Evolutionary conservation across 139 green algal genomes (phyloP), one percentile per base, ranked within the genome.

Genomic region (Micractinium conductrix): DNA sequence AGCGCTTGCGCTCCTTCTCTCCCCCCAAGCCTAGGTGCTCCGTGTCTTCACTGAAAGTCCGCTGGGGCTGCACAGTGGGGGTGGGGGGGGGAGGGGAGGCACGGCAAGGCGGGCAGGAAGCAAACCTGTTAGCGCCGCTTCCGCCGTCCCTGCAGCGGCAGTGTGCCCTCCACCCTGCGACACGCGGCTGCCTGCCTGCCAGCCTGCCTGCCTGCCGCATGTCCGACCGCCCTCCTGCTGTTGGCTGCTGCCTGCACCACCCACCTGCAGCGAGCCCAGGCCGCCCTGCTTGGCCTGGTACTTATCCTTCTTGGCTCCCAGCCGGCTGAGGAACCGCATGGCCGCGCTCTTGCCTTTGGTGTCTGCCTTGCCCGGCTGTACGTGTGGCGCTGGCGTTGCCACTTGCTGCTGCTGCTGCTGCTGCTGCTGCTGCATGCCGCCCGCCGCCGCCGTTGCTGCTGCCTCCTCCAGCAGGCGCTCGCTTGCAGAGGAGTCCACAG

Each of bases 241-340:
- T 3, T 17, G 55, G 21, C 55, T 4, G 17, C 58, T 1, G 5
- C 48, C 28, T 45, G 7, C 45, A 44, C 74, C 16, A 1, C 78
- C 14, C 62, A 84, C 79, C 70, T 89, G 75, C 37, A 81, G 78
- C 38, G 84, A n/a, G n/a, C n/a, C 50, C 37, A 79, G 7, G 16
- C 60, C 50, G 65, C 44, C 40, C 53, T 83, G 70, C 53, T 81
- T 88, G 35, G 62, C n/a, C 79, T 88, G 43, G 67, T 87, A 93
- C 72, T 87, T 86, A 0, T 93, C 88, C 73, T 90, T 90, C 58
- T 88, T 92, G 60, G 38, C 85, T 50, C 89, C 81, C 24, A 93
- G 79, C 22, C 87, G 85, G 53, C 69, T 87, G 33, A 93, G 55
- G 79, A 93, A 89, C 30, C 87, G 85, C 53, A 84, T 62, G n/a